Evolutionary conservation across 768 basidiomycete genomes (phyloP), one percentile per base, ranked within the genome.

Genomic region (Leucocoprinus birnbaumii): DNA sequence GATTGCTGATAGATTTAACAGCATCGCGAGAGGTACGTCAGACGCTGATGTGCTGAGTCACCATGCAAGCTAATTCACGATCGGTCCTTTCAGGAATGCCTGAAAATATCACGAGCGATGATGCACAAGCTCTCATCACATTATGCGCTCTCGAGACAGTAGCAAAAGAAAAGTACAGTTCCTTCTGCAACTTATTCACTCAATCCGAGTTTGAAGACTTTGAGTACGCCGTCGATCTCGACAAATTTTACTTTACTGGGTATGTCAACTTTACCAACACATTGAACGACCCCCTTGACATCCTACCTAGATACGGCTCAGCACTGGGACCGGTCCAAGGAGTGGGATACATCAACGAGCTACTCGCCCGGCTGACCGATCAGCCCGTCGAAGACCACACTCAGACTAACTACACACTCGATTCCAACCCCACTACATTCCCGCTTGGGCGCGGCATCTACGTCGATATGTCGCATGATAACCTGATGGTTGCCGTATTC

Each of bases 301-400:
- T 22, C 25, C 10, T 21, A n/a, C 22, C 3, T 56, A 89, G 87
- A 18, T 80, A 89, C 56, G 90, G 91, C 3, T 82, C 84, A 57
- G 60, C 66, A 2, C 73, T 93, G 1, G 91, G 91, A 1, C 84
- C 74, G 3, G 83, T 91, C 8, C 89, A 91, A 65, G 91, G 91
- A 26, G 85, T 94, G 2, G 94, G 93, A 8, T 96, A 89, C 65
- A 74, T 89, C 62, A 93, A 93, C 66, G 93, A 95, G 70, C 80
- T 96, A 11, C 66, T 95, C 19, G 89, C 91, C 0, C 83, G 94
- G 6, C 75, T 95, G 35, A 89, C 86, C 0, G 75, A 76, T 10
- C 68, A 65, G 14, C 80, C 83, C 1, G 86, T 91, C 24, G 65
- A 65, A 41, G 90, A 92, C 67, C 63, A 77, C 58, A 92, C 90